phyloP scores from a whole-genome alignment of 345 rosid genomes.

The Eucalyptus pauciflora region DNA sequence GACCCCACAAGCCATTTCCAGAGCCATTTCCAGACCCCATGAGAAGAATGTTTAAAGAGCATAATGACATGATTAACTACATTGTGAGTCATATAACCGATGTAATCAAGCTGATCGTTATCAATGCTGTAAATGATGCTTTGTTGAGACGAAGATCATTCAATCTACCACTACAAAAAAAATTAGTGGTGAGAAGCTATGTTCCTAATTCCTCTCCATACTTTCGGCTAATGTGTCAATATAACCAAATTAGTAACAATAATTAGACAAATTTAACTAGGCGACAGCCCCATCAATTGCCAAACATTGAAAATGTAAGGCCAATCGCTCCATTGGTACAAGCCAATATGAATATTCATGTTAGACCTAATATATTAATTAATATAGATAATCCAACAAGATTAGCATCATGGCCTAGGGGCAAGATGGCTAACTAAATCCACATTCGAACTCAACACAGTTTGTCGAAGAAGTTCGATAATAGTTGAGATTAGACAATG shows the following conservation, averaged over 20 bases:
- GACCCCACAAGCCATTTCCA: not conserved
- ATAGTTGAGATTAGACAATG: not conserved
- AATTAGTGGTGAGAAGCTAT: not conserved
- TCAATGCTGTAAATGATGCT: not conserved
- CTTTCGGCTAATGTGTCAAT: not conserved
- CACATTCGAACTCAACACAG: not conserved
- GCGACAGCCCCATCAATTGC: fast-evolving
- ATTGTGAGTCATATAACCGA: not conserved
- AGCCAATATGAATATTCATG: not conserved
- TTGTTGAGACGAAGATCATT: not conserved
- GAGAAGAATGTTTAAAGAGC: not conserved
- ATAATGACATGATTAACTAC: not conserved
- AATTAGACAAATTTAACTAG: not conserved
- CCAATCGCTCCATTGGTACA: not conserved
- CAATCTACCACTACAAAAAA: not conserved
- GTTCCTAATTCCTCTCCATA: not conserved
- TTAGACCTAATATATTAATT: not conserved
- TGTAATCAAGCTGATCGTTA: not conserved
- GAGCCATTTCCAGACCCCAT: not conserved
- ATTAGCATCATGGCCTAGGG: not conserved
- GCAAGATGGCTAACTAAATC: not conserved
- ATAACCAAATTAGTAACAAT: too few relatives aligned
- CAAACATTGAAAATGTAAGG: not conserved
- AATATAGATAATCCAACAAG: not conserved
- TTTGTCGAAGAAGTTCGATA: not conserved